phyloP scores from a whole-genome alignment of 805 yeast species.

The Zygosaccharomyces kombuchaensis region DNA sequence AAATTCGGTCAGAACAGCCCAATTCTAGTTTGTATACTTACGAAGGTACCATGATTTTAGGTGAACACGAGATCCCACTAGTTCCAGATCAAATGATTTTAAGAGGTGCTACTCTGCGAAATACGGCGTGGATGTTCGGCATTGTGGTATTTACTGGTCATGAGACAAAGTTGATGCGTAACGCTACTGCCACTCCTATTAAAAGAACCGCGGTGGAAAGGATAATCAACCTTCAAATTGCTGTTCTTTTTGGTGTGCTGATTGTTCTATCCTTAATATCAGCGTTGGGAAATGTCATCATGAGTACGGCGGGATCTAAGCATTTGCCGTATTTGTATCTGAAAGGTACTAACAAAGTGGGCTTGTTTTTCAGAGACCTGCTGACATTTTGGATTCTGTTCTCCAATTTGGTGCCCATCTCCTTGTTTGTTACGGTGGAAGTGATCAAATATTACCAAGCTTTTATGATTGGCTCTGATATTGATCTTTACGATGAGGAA shows the following conservation, averaged over 20 bases:
- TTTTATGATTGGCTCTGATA: constrained; percentile 84
- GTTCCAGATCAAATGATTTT: constrained; percentile 87
- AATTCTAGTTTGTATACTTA: constrained; percentile 91
- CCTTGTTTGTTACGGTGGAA: constrained; percentile 93
- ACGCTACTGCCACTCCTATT: constrained; percentile 98
- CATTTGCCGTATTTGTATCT: constrained; percentile 61
- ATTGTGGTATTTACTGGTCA: constrained; percentile 95
- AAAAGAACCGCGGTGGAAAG: constrained; percentile 96
- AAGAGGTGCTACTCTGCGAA: constrained; percentile 93
- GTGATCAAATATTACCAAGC: constrained; percentile 95
- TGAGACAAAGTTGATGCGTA: constrained; percentile 96
- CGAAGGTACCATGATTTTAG: constrained; percentile 72
- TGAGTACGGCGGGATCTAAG: constrained; percentile 45
- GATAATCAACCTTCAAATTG: constrained; percentile 85
- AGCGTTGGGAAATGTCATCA: constrained; percentile 81
- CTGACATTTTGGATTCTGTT: constrained; percentile 94
- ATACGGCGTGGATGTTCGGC: constrained; percentile 94
- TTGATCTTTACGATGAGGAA: constrained; percentile 84
- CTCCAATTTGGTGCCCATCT: constrained; percentile 96
- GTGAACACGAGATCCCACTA: constrained; percentile 60
- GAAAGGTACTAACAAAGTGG: constrained; percentile 62
- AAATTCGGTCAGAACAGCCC: constrained; percentile 81
- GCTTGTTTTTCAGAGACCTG: constrained; percentile 77
- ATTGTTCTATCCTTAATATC: constrained; percentile 74
- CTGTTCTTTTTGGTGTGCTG: constrained; percentile 79